Evolutionary conservation across 208 protist genomes (phyloP).

Genomic region (Porcisia deanei): DNA sequence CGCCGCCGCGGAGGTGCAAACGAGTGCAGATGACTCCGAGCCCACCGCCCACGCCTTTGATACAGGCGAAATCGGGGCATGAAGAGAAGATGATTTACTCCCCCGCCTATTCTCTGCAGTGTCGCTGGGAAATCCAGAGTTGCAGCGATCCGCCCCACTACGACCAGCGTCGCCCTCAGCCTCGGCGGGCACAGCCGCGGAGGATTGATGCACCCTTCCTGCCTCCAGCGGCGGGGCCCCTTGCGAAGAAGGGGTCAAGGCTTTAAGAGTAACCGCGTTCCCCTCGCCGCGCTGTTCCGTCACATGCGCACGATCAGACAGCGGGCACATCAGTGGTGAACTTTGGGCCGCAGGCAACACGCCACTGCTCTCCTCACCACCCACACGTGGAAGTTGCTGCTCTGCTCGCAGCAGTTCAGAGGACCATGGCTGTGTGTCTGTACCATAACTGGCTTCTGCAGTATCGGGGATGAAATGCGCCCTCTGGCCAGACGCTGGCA

Average conservation of each 20-base stretch:
- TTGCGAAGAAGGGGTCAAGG: neutral
- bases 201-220: neutral
- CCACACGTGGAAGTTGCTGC: constrained; percentile 9
- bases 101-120: constrained; percentile 8
- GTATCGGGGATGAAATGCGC: neutral
- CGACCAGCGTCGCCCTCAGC: neutral
- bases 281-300: neutral
- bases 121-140: neutral
- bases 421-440: constrained; percentile 31
- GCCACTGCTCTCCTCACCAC: neutral
- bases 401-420: constrained; percentile 18
- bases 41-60: neutral
- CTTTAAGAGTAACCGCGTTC: neutral
- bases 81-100: constrained; percentile 1
- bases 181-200: neutral
- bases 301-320: neutral
- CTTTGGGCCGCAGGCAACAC: neutral
- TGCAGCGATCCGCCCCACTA: too few species aligned
- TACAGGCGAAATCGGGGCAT: neutral
- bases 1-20: neutral
- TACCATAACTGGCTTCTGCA: constrained; percentile 1
- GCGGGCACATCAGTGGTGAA: neutral
- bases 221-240: neutral
- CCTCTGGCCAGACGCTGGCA: neutral
- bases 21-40: neutral